Conservation (phyloP, 257 asterid genomes). For the Solanum raphanifolium region DNA sequence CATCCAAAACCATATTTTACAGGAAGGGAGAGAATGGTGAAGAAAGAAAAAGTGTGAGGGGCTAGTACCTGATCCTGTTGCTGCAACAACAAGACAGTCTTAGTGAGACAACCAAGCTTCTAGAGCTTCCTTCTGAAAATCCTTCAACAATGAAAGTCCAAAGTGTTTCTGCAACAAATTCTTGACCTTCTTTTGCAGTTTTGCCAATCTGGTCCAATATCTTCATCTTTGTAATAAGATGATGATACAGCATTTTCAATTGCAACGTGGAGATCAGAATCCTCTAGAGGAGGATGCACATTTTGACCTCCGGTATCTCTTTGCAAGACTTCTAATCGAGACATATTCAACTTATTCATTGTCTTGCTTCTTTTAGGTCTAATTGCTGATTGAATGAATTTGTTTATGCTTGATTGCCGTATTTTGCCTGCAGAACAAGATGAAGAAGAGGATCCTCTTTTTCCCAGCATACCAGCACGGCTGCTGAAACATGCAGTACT, state of each 20-base stretch:
- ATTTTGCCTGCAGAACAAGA: conserved; percentile 16
- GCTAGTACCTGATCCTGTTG: conserved; percentile 75
- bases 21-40: neutral
- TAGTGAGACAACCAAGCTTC: conserved; percentile 49
- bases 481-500: conserved; percentile 7
- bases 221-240: conserved; percentile 21
- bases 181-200: conserved; percentile 25
- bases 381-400: conserved; percentile 23
- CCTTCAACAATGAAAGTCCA: conserved; percentile 49
- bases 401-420: conserved; percentile 42
- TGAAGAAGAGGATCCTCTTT: conserved; percentile 26
- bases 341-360: neutral
- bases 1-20: neutral
- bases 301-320: conserved; percentile 7
- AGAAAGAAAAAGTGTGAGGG: neutral
- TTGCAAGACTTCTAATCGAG: conserved; percentile 2
- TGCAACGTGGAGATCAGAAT: conserved; percentile 2
- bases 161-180: conserved; percentile 33
- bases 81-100: conserved; percentile 68
- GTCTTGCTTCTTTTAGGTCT: conserved; percentile 28
- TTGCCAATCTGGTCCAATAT: conserved; percentile 29
- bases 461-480: conserved; percentile 15
- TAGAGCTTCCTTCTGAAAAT: conserved; percentile 61
- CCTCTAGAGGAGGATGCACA: conserved; percentile 6
- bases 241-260: neutral